These are phyloP conservation scores for Cairneyella variabilis DNA, from an alignment of 495 filamentous ascomycete genomes.

Conservation along the genomic window DNA sequence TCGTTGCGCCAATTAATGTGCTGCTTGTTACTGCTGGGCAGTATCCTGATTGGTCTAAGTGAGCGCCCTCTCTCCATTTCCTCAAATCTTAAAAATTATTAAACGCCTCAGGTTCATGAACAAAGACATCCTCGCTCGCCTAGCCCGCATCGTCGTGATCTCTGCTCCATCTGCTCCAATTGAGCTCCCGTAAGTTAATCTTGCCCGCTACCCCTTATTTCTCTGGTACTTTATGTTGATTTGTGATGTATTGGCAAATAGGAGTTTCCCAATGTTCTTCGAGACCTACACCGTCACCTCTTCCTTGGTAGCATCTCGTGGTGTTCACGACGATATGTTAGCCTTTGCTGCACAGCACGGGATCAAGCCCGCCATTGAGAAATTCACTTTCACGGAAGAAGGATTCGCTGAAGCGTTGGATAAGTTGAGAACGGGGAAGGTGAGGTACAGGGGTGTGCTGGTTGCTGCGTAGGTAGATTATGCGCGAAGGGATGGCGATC, in stretches of 20 bases:
- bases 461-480: no score
- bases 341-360: constrained; percentile 15
- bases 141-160: constrained; percentile 27
- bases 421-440: constrained; percentile 9
- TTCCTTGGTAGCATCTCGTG: constrained; percentile 26
- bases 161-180: constrained; percentile 24
- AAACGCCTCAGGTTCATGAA: constrained; percentile 17
- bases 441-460: constrained; percentile 23
- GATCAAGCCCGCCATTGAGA: constrained; percentile 17
- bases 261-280: constrained; percentile 26
- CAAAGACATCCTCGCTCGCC: constrained; percentile 26
- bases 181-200: constrained; percentile 27
- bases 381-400: constrained; percentile 14
- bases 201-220: neutral
- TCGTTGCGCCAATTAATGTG: constrained; percentile 25
- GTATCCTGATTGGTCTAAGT: constrained; percentile 35
- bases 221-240: no score
- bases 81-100: neutral
- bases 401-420: constrained; percentile 15
- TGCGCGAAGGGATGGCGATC: no score
- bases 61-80: constrained; percentile 5
- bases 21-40: constrained; percentile 31
- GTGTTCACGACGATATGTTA: constrained; percentile 18
- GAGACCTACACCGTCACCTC: constrained; percentile 31
- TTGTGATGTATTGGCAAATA: neutral